Evolutionary conservation across 1,284 basidiomycete species (phyloP).

Genomic region (Amylostereum chailletii): DNA sequence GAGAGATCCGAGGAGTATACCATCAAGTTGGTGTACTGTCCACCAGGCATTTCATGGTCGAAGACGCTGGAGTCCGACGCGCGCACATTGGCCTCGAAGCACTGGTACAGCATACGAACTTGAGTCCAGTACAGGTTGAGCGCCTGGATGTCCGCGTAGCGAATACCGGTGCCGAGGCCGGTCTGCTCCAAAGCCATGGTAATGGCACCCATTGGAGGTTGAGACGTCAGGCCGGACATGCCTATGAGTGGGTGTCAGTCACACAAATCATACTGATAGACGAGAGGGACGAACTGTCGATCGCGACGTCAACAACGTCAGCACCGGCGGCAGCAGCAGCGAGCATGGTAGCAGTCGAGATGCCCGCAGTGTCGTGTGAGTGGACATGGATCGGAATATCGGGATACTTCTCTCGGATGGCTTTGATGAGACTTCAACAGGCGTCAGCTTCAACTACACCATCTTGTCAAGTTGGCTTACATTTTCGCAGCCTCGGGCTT

Average conservation of each 20-base stretch:
- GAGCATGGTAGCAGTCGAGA: conserved; percentile 94
- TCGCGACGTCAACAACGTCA: conserved; percentile 97
- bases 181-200: conserved; percentile 95
- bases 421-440: conserved; percentile 58
- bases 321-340: conserved; percentile 94
- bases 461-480: conserved; percentile 30
- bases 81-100: conserved; percentile 98
- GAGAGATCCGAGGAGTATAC: conserved; percentile 27
- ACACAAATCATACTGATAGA: background rate
- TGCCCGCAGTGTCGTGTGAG: conserved; percentile 99
- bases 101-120: conserved; percentile 90
- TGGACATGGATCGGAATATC: conserved; percentile 99
- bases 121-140: conserved; percentile 99
- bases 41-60: conserved; percentile 99
- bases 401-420: conserved; percentile 93
- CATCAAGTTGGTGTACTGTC: conserved; percentile 94
- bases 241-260: conserved; percentile 34
- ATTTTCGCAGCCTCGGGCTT: conserved; percentile 91
- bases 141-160: conserved; percentile 95
- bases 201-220: conserved; percentile 97
- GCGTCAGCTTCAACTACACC: too few relatives aligned
- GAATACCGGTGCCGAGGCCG: conserved; percentile 90
- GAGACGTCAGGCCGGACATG: conserved; percentile 98
- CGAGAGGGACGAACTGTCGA: conserved; percentile 68
- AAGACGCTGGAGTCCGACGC: conserved; percentile 97